Percentiles rank a stretch among this genome's conserved stretches.
Evolutionary conservation across 2,329 filamentous ascomycete genomes (phyloP).

Genomic region (Blastomyces percursus): DNA sequence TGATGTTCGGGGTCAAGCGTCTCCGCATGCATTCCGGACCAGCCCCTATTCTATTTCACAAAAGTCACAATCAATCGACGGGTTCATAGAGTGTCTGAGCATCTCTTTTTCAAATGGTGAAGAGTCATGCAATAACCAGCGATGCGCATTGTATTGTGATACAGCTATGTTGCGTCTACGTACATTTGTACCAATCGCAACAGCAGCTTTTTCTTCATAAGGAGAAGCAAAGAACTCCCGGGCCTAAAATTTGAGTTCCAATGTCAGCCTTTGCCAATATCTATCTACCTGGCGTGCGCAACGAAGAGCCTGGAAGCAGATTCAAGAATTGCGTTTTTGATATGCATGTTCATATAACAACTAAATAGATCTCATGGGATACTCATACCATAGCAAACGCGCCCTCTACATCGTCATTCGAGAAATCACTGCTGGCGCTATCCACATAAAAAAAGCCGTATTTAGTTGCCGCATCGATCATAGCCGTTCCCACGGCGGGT

Average conservation of each 20-base stretch:
- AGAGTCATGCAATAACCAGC: not conserved
- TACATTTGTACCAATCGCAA: constrained; percentile 57
- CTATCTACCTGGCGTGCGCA: not conserved
- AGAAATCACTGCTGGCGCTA: constrained; percentile 60
- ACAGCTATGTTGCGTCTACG: constrained; percentile 9
- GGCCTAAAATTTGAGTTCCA: constrained; percentile 40
- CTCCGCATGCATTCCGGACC: constrained; percentile 79
- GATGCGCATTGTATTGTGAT: not conserved
- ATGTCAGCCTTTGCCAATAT: not conserved
- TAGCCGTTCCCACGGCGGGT: constrained; percentile 49
- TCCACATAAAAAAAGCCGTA: constrained; percentile 87
- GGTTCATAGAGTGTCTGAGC: not conserved
- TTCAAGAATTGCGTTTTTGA: not conserved
- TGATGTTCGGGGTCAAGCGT: constrained; percentile 76
- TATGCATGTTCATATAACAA: not conserved
- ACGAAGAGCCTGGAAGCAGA: not conserved
- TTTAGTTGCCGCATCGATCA: constrained; percentile 68
- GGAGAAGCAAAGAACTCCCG: constrained; percentile 62
- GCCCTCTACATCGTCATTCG: constrained; percentile 52
- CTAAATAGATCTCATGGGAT: not conserved
- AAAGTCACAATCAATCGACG: not conserved
- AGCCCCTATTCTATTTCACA: constrained; percentile 61
- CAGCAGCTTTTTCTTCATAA: constrained; percentile 59
- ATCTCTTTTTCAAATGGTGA: not conserved
- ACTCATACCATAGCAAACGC: constrained; percentile 61